phyloP scores from a whole-genome alignment of 768 basidiomycete genomes.

The Paxillus rubicundulus region DNA sequence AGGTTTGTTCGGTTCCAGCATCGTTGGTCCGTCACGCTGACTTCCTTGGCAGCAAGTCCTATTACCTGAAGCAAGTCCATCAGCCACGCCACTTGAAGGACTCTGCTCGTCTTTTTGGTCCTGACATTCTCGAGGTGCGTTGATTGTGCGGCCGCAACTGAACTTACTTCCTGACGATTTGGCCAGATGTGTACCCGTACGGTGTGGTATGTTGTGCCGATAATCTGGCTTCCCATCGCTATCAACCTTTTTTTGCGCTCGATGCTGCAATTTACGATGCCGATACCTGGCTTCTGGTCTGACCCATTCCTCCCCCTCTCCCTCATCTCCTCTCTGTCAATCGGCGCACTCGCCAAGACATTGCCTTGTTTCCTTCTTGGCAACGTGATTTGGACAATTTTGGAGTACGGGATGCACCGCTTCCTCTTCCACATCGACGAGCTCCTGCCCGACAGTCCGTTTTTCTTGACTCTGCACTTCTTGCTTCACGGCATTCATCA shows the following conservation, averaged over 20 bases:
- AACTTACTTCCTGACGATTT: background rate
- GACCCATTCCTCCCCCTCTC: constrained; percentile 56
- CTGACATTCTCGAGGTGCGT: constrained; percentile 73
- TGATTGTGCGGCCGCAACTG: background rate
- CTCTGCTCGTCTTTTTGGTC: constrained; percentile 85
- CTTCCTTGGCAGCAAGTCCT: constrained; percentile 66
- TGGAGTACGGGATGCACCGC: constrained; percentile 92
- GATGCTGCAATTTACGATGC: constrained; percentile 73
- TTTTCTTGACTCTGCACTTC: constrained; percentile 86
- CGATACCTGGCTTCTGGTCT: constrained; percentile 60
- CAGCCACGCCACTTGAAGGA: constrained; percentile 87
- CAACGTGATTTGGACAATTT: constrained; percentile 88
- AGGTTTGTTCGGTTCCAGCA: constrained; percentile 44
- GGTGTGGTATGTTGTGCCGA: constrained; percentile 90
- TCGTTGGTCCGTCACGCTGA: background rate
- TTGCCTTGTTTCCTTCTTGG: constrained; percentile 75
- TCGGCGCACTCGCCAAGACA: constrained; percentile 51
- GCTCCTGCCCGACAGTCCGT: constrained; percentile 76
- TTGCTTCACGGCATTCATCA: constrained; percentile 94
- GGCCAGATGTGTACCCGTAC: constrained; percentile 76
- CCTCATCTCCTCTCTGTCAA: constrained; percentile 46
- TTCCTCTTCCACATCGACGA: constrained; percentile 97
- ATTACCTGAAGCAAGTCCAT: constrained; percentile 95
- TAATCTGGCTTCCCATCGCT: constrained; percentile 88
- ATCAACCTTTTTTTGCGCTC: constrained; percentile 78